Evolutionary conservation across 2,329 filamentous ascomycete genomes (phyloP).

Genomic region (Byssoonygena ceratinophila): DNA sequence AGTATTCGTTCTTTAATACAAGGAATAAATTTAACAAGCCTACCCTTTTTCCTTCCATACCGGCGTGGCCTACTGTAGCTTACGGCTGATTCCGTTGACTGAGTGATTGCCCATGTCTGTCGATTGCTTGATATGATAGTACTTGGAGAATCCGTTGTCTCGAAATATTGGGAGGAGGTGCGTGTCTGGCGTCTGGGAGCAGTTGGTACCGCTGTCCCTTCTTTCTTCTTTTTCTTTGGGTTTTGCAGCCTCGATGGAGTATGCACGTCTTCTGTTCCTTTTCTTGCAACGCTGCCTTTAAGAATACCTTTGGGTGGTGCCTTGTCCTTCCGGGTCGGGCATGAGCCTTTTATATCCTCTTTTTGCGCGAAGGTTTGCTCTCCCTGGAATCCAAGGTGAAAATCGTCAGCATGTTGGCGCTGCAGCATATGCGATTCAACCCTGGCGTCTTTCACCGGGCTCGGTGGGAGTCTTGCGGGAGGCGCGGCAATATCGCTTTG

Average conservation of each 20-base stretch:
- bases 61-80: constrained; percentile 12
- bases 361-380: not conserved
- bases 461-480: not conserved
- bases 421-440: constrained; percentile 1
- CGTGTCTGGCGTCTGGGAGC: constrained; percentile 16
- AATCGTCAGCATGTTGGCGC: not conserved
- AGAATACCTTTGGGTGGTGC: constrained; percentile 14
- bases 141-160: constrained; percentile 24
- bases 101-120: constrained; percentile 10
- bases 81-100: constrained; percentile 14
- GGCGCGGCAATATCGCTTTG: not conserved
- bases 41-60: constrained; percentile 24
- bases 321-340: not conserved
- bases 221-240: constrained; percentile 17
- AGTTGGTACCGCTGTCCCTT: constrained; percentile 8
- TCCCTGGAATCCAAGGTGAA: not conserved
- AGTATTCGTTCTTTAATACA: not conserved
- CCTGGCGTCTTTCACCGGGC: not conserved
- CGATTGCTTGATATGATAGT: constrained; percentile 10
- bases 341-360: not conserved
- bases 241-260: constrained; percentile 5
- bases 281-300: constrained; percentile 11
- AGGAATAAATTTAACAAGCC: not conserved
- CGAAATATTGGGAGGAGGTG: constrained; percentile 20
- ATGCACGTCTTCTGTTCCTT: constrained; percentile 10